phyloP scores from a whole-genome alignment of 2,329 filamentous ascomycete genomes.

The Pyricularia pennisetigena region DNA sequence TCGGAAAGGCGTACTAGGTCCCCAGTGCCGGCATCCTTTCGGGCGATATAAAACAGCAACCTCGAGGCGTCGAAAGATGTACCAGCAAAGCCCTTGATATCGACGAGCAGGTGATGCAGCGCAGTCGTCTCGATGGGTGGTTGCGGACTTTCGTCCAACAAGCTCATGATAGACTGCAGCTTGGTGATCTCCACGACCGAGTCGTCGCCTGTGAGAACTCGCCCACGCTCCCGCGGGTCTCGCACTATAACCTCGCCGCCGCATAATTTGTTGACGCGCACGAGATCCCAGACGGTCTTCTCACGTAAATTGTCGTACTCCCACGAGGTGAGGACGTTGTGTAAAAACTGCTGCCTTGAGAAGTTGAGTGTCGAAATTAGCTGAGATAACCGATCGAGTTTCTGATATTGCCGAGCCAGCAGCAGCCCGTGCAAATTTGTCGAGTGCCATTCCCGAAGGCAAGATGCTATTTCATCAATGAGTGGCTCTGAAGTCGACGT shows the following conservation, averaged over 20 bases:
- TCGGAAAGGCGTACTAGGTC: constrained; percentile 66
- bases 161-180: constrained; percentile 91
- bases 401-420: constrained; percentile 69
- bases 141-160: constrained; percentile 74
- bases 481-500: constrained; percentile 82
- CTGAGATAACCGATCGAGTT: constrained; percentile 70
- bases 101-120: constrained; percentile 73
- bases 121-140: constrained; percentile 57
- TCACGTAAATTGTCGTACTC: constrained; percentile 77
- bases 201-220: constrained; percentile 84
- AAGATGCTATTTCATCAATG: constrained; percentile 96
- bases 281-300: constrained; percentile 90
- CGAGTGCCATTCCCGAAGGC: constrained; percentile 95
- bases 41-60: constrained; percentile 68
- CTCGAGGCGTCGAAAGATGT: constrained; percentile 66
- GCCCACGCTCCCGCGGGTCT: constrained; percentile 72
- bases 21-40: constrained; percentile 51
- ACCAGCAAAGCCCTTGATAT: constrained; percentile 74
- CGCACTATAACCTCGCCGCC: constrained; percentile 91
- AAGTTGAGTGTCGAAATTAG: constrained; percentile 78
- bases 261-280: constrained; percentile 88
- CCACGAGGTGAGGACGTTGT: constrained; percentile 82
- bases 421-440: constrained; percentile 91
- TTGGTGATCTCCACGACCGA: constrained; percentile 86
- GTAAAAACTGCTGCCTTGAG: constrained; percentile 78